Evolutionary conservation across 768 basidiomycete species (phyloP), one percentile per base, ranked within the genome.

Genomic region (Dictyophora rubrovolvata): DNA sequence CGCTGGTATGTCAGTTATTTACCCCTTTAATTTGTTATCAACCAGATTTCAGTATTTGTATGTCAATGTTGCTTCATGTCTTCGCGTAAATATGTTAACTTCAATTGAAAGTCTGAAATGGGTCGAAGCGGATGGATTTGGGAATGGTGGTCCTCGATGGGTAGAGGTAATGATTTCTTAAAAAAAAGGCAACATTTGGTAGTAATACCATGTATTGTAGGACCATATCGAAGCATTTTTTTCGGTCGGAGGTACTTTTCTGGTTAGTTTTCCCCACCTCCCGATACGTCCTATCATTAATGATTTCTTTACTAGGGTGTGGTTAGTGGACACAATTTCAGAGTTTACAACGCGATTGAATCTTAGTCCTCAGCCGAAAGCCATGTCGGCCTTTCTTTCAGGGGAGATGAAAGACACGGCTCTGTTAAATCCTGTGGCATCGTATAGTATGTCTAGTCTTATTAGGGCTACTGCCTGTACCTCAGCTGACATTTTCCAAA

Each of bases 401-500:
- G 95, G 95, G 11, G 95, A 98, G 72, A 96, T 97, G 85, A 86
- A 87, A 68, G 91, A 95, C 64, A 94, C 92, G 0, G 89, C 92
- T 5, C 83, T 90, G 67, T 78, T 93, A 73, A 84, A 87, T 66
- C 86, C 86, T 14, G 87, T 85, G 14, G 89, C 86, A 16, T 82
- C 84, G 53, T 88, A 89, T 68, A 85, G 85, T 85, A 53, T 28
- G 75, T 62, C 9, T 18, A 18, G 18, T 36, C 20, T 20, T 51
- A 48, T 22, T 23, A 20, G 42, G 20, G 1, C 18, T 62, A 22
- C 59, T 17, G 22, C 53, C 22, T 4, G 20, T 42, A 50, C 11
- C 21, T 62, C 17, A 3, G 65, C 64, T 70, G 64, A 66, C 68
- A 53, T 21, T 14, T 28, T 17, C 8, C 20, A 23, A 14, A 17